Percentiles rank a stretch among this genome's conserved stretches.
Conservation (phyloP, 73 alveolate species). For the Breviolum minutum region DNA sequence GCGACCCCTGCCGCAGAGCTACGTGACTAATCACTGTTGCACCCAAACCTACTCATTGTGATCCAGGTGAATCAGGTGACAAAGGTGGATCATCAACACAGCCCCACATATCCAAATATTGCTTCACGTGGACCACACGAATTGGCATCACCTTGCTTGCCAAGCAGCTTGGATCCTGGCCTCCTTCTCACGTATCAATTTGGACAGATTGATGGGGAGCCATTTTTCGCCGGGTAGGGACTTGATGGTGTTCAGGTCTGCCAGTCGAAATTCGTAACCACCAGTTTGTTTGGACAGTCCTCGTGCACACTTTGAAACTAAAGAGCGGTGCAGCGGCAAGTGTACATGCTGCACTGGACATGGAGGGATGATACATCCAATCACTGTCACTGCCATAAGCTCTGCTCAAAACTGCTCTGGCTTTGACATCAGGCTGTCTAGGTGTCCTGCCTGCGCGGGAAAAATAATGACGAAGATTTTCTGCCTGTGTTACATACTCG, state of each 20-base stretch:
- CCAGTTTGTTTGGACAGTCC: not conserved
- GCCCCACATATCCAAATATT: too few relatives aligned
- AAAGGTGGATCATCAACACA: too few relatives aligned
- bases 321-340: too few relatives aligned
- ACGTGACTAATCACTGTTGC: too few relatives aligned
- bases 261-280: not conserved
- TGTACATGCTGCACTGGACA: not conserved
- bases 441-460: not conserved
- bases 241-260: not conserved
- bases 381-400: not conserved
- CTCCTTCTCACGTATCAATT: not conserved
- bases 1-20: too few relatives aligned
- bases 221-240: not conserved
- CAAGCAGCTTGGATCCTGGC: not conserved
- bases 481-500: slow-evolving; percentile 3
- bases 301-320: not conserved
- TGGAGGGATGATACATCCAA: not conserved
- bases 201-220: not conserved
- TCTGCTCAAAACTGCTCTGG: not conserved
- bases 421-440: not conserved
- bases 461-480: not conserved
- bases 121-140: too few relatives aligned
- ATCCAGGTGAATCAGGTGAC: too few relatives aligned
- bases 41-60: too few relatives aligned
- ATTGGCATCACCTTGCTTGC: too few relatives aligned